phyloP scores from a whole-genome alignment of 2,329 filamentous ascomycete species.

The Xylariaceae sp. region DNA sequence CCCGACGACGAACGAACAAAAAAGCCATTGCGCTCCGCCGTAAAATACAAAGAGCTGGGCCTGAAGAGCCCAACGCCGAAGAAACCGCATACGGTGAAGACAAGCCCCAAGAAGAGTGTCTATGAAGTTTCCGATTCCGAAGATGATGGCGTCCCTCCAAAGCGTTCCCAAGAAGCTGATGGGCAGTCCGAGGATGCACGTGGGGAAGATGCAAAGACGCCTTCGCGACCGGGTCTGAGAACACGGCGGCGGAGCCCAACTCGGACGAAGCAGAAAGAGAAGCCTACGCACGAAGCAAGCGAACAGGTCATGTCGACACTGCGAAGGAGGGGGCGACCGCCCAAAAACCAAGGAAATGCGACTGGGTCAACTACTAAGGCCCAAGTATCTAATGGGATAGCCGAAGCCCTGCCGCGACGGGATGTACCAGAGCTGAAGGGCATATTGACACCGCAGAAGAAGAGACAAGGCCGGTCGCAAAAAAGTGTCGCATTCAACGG shows the following conservation, averaged over 20 bases:
- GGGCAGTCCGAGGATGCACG: no score
- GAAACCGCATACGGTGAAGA: conserved; percentile 2
- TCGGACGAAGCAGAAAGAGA: no score
- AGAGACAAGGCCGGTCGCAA: conserved; percentile 28
- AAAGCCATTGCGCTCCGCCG: conserved; percentile 5
- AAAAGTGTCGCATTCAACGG: conserved; percentile 51
- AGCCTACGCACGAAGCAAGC: no score
- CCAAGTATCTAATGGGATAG: no score
- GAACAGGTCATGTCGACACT: no score
- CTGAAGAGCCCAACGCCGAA: conserved; percentile 8
- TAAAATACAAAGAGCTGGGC: conserved; percentile 19
- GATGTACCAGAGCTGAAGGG: conserved; percentile 36
- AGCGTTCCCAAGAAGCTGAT: conserved; percentile 1
- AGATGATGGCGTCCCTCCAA: no score
- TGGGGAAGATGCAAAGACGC: no score
- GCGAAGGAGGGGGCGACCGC: conserved; percentile 16
- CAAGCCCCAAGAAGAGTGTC: conserved; percentile 9
- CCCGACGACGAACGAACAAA: conserved; percentile 10
- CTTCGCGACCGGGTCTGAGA: no score
- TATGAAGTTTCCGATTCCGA: conserved; percentile 24
- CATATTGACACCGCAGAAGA: conserved; percentile 49
- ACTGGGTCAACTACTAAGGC: no score
- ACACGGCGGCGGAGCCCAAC: no score
- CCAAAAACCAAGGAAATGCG: no score
- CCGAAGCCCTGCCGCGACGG: conserved; percentile 5